Percentiles rank a stretch among this genome's conserved stretches.
Conservation (phyloP, 2,329 filamentous ascomycete species). For the Phyllosticta citriasiana region DNA sequence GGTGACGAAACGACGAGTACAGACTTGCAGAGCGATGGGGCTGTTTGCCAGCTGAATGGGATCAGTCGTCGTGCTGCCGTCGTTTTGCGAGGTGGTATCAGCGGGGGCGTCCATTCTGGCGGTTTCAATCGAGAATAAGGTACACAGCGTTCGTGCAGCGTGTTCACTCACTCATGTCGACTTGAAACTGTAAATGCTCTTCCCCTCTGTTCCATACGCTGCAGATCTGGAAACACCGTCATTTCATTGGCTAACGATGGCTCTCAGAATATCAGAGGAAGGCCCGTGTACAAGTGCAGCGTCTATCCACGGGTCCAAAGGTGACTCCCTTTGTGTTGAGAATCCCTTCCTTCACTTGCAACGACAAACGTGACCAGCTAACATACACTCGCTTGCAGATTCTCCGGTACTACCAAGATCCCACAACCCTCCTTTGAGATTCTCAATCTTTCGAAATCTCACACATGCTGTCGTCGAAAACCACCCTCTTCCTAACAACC, state of each 20-base stretch:
- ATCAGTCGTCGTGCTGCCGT: not conserved
- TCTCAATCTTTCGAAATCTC: not conserved
- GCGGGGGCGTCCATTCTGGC: not conserved
- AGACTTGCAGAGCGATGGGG: not conserved
- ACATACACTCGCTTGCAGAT: too few species aligned
- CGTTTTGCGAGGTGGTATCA: not conserved
- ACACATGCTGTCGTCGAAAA: not conserved
- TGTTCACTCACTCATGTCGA: not conserved
- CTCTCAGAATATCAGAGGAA: too few species aligned
- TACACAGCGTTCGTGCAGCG: not conserved
- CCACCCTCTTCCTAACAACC: not conserved
- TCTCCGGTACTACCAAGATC: too few species aligned
- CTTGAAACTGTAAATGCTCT: not conserved
- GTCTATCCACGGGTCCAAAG: too few species aligned
- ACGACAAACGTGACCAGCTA: too few species aligned
- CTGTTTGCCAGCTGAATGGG: not conserved
- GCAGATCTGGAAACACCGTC: too few species aligned
- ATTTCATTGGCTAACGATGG: too few species aligned
- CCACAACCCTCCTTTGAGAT: not conserved
- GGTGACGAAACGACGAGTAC: constrained; percentile 13
- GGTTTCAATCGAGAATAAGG: not conserved
- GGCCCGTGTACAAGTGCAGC: too few species aligned
- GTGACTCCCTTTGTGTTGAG: too few species aligned
- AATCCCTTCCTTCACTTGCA: too few species aligned
- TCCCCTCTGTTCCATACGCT: not conserved